phyloP scores from a whole-genome alignment of 2,329 filamentous ascomycete genomes.

The Orbilia javanica region DNA sequence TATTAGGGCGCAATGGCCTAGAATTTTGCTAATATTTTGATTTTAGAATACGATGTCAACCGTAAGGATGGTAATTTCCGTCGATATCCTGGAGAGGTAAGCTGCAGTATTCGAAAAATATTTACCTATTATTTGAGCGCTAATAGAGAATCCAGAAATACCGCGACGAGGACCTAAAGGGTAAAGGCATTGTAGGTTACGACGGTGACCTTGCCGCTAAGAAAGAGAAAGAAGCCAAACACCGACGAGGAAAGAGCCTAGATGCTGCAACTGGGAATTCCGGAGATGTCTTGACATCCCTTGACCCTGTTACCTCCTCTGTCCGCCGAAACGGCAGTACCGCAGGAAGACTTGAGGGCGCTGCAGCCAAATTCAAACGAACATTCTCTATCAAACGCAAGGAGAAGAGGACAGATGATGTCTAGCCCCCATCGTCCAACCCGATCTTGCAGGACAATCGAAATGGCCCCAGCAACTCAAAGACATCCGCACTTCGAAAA shows the following conservation, averaged over 20 bases:
- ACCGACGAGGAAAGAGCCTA: conserved; percentile 44
- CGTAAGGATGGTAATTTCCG: conserved; percentile 54
- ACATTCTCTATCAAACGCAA: conserved; percentile 55
- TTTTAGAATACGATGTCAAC: conserved; percentile 56
- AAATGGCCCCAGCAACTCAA: background rate
- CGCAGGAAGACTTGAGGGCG: conserved; percentile 49
- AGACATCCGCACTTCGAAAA: background rate
- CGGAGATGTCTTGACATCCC: conserved; percentile 2
- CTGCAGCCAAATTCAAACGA: conserved; percentile 50
- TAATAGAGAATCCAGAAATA: conserved; percentile 44
- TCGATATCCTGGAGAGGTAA: conserved; percentile 48
- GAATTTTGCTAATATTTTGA: conserved; percentile 3
- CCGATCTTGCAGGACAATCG: background rate
- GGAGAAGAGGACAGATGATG: conserved; percentile 43
- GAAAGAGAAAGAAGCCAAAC: conserved; percentile 47
- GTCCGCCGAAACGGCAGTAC: conserved; percentile 50
- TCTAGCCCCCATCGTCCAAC: conserved; percentile 19
- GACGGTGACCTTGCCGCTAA: conserved; percentile 55
- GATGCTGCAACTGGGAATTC: conserved; percentile 4
- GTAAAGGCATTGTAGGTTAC: conserved; percentile 55
- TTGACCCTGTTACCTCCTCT: conserved; percentile 18
- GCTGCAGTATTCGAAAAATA: background rate
- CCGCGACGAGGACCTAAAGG: conserved; percentile 56
- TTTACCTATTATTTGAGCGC: background rate
- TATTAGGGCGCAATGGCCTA: background rate